Evolutionary conservation across 495 filamentous ascomycete species (phyloP).

Genomic region (Lasiosphaeria miniovina): DNA sequence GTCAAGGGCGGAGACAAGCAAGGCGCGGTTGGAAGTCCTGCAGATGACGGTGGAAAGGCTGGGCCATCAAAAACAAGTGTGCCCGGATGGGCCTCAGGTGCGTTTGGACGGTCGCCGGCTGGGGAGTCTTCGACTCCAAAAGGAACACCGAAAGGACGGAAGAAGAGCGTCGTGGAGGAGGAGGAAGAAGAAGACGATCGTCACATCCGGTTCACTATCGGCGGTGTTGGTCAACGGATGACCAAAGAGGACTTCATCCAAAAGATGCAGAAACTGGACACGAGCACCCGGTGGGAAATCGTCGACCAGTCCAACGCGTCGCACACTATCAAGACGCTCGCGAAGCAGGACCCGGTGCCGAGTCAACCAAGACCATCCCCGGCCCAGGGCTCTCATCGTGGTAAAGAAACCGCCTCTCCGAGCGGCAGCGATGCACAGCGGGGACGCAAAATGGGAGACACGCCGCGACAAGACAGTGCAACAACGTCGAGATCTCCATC

Average conservation of each 20-base stretch:
- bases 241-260: constrained; percentile 89
- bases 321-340: constrained; percentile 51
- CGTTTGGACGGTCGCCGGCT: constrained; percentile 41
- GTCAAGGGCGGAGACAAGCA: constrained; percentile 38
- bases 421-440: constrained; percentile 1
- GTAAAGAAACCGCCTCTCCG: constrained; percentile 12
- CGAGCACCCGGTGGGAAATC: constrained; percentile 66
- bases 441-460: constrained; percentile 5
- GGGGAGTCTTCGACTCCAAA: constrained; percentile 34
- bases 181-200: constrained; percentile 66
- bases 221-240: constrained; percentile 68
- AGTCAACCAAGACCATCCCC: constrained; percentile 18
- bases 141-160: constrained; percentile 26
- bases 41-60: constrained; percentile 23
- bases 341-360: constrained; percentile 44
- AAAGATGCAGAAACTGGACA: constrained; percentile 77
- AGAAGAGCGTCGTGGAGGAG: constrained; percentile 44
- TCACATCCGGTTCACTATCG: constrained; percentile 83
- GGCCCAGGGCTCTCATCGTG: constrained; percentile 5
- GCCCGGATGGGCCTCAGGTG: constrained; percentile 49
- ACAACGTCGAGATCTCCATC: constrained; percentile 16
- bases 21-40: constrained; percentile 19
- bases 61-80: constrained; percentile 9
- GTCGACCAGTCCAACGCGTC: constrained; percentile 67
- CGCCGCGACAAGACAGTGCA: constrained; percentile 12